phyloP scores from a whole-genome alignment of 768 basidiomycete genomes.

The Cystofilobasidium bisporidii region DNA sequence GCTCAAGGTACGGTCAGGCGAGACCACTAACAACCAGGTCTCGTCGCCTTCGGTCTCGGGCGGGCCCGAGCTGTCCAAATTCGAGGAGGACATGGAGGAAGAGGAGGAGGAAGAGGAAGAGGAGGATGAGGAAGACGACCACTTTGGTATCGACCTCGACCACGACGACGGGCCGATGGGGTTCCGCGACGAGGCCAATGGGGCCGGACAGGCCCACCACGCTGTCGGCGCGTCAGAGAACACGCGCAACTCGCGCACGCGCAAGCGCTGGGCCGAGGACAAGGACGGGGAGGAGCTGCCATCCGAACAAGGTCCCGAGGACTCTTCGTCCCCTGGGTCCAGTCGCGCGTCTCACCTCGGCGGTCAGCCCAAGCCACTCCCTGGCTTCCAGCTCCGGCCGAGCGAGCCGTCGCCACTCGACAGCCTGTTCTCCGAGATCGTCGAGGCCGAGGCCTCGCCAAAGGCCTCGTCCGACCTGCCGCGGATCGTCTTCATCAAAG shows the following conservation, averaged over 20 bases:
- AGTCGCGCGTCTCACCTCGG: no score
- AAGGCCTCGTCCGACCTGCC: conserved; percentile 41
- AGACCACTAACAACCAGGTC: neutral
- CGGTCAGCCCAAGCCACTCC: neutral
- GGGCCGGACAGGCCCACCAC: neutral
- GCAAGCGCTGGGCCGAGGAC: neutral
- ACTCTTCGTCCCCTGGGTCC: no score
- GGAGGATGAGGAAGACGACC: conserved; percentile 48
- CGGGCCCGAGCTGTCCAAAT: no score
- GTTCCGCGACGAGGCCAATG: neutral
- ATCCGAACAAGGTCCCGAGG: no score
- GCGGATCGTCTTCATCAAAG: conserved; percentile 73
- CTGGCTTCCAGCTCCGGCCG: conserved; percentile 11
- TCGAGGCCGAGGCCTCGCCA: conserved; percentile 44
- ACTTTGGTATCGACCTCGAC: conserved; percentile 37
- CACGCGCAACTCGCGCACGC: neutral
- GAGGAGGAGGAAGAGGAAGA: conserved; percentile 41
- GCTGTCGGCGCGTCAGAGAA: neutral
- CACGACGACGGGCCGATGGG: conserved; percentile 4
- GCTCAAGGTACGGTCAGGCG: conserved; percentile 50
- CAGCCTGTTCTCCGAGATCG: conserved; percentile 54
- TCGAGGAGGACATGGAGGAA: conserved; percentile 21
- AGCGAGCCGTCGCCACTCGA: conserved; percentile 24
- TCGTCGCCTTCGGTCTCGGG: conserved; percentile 34
- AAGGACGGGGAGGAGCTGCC: neutral